Percentiles rank a stretch among this genome's conserved stretches.
phyloP scores from a whole-genome alignment of 2,329 filamentous ascomycete species.

The Coccinonectria pachysandricola region DNA sequence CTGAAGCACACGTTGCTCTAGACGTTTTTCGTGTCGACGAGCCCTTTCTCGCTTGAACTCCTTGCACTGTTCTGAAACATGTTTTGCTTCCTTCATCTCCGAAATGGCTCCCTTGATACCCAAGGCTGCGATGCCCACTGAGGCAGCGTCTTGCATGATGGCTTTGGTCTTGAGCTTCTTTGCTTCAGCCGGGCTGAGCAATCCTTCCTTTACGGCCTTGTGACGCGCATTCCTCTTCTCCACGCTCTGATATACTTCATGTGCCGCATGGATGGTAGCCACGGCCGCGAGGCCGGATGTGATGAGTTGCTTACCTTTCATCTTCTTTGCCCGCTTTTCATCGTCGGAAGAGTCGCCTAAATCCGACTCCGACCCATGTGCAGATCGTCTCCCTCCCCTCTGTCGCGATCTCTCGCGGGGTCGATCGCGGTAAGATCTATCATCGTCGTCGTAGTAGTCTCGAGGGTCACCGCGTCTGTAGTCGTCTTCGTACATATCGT shows the following conservation, averaged over 20 bases:
- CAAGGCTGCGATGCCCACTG: constrained; percentile 46
- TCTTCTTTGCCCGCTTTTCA: constrained; percentile 42
- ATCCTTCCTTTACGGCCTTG: constrained; percentile 43
- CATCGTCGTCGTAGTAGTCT: constrained; percentile 39
- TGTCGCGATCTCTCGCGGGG: constrained; percentile 26
- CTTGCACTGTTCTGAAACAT: constrained; percentile 36
- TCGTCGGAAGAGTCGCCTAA: constrained; percentile 49
- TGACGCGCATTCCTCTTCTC: constrained; percentile 43
- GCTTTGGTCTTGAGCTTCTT: constrained; percentile 48
- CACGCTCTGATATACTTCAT: constrained; percentile 49
- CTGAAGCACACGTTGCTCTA: constrained; percentile 25
- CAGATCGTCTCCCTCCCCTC: constrained; percentile 31
- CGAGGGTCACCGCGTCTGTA: constrained; percentile 29
- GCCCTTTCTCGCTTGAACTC: constrained; percentile 40
- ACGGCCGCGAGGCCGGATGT: constrained; percentile 47
- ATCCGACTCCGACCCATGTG: constrained; percentile 43
- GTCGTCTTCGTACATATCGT: constrained; percentile 37
- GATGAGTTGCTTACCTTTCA: constrained; percentile 52
- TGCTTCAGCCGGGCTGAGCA: constrained; percentile 39
- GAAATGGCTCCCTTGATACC: constrained; percentile 46
- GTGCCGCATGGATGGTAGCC: constrained; percentile 50
- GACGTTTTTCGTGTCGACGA: constrained; percentile 37
- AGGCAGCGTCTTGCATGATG: constrained; percentile 47
- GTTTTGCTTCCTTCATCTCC: constrained; percentile 45
- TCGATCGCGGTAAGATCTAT: constrained; percentile 31